Evolutionary conservation across 768 basidiomycete genomes (phyloP), one percentile per base, ranked within the genome.

Genomic region (Daedaleopsis sinensis): DNA sequence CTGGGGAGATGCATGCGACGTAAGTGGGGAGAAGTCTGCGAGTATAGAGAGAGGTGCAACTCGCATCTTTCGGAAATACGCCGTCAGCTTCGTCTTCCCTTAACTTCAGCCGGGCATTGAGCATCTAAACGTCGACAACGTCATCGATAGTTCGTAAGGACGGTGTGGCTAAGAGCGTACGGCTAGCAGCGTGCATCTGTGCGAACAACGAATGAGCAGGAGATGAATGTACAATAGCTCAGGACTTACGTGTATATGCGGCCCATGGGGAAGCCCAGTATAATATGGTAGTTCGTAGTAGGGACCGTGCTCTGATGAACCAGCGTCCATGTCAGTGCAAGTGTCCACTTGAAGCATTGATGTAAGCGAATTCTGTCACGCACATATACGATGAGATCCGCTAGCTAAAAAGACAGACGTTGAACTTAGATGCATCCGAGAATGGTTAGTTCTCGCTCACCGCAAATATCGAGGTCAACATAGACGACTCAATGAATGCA

Each of bases 11-110:
- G 46, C n/a, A 4, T 42, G 18, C 39, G 10, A 18, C 37, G 10
- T 42, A 3, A 42, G 39, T 42, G 39, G 18, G 1, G 46, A 4
- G 3, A n/a, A n/a, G 46, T n/a, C n/a, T 19, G 15, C 23, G 46
- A n/a, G 18, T 47, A 3, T n/a, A 21, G 8, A 6, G n/a, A 18
- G 19, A 19, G n/a, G 11, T 11, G 49, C 27, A 50, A 32, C 27
- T 32, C 27, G 27, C 27, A 5, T 24, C 49, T 19, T 19, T 19
- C 27, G 10, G 11, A n/a, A 39, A 13, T 8, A 54, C 39, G 2
- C 54, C 54, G 18, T 46, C 42, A 10, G 54, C 54, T 27, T 55
- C 54, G 18, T 55, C 54, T 47, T 55, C 54, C 12, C n/a, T 42
- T 3, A 43, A 42, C 43, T 55, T 43, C 13, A 55, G 54, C 23